Percentiles rank a stretch among this genome's conserved stretches.
phyloP scores from a whole-genome alignment of 2,329 filamentous ascomycete species.

The Plenodomus lindquistii region DNA sequence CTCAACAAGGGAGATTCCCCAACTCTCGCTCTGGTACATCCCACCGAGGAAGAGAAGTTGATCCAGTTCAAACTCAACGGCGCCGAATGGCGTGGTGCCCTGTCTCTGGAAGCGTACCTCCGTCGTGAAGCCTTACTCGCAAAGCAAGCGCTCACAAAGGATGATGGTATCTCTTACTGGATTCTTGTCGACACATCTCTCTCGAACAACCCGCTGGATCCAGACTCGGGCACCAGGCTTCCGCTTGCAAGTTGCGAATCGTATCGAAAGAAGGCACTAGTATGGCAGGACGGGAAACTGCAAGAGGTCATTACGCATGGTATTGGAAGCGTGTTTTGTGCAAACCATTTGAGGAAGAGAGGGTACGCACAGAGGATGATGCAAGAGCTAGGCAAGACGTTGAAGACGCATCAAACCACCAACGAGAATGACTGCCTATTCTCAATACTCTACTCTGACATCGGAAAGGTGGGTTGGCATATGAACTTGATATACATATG shows the following conservation, averaged over 20 bases:
- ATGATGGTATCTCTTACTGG: slow-evolving; percentile 63
- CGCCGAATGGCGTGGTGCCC: slow-evolving; percentile 60
- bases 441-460: slow-evolving; percentile 83
- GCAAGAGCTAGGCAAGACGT: slow-evolving; percentile 61
- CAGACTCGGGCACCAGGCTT: slow-evolving; percentile 43
- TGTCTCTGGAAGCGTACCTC: slow-evolving; percentile 60
- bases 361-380: slow-evolving; percentile 85
- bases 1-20: slow-evolving; percentile 56
- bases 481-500: slow-evolving; percentile 17
- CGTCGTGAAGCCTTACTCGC: slow-evolving; percentile 59
- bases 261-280: slow-evolving; percentile 52
- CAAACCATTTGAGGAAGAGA: slow-evolving; percentile 66
- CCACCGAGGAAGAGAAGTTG: slow-evolving; percentile 58
- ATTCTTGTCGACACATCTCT: slow-evolving; percentile 57
- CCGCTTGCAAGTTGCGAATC: slow-evolving; percentile 65
- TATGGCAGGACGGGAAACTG: slow-evolving; percentile 51
- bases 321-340: slow-evolving; percentile 79
- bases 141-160: slow-evolving; percentile 55
- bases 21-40: slow-evolving; percentile 57
- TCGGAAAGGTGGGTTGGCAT: slow-evolving; percentile 60
- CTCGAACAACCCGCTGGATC: slow-evolving; percentile 39
- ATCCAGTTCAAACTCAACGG: slow-evolving; percentile 59
- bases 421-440: slow-evolving; percentile 57
- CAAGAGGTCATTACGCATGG: slow-evolving; percentile 70
- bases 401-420: slow-evolving; percentile 58